A percentile compares a stretch with the other conserved stretches of the same genome.
Conservation (phyloP, 176 grass and related monocot genomes). For the Zizania latifolia region DNA sequence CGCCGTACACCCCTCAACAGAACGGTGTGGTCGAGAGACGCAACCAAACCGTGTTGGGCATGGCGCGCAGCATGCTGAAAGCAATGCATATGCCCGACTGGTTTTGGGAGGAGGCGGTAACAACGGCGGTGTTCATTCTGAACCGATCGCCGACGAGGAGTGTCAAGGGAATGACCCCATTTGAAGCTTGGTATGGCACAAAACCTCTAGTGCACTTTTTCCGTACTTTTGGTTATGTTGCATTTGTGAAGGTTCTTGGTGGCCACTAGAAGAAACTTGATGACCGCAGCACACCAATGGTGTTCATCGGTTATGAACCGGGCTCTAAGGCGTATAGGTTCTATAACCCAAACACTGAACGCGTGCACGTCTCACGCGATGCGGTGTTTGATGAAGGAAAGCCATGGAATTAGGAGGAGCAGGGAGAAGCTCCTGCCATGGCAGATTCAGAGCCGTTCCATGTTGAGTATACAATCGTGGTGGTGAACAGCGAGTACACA, state of each 20-base stretch:
- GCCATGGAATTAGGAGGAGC: not conserved
- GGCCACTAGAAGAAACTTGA: not conserved
- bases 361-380: too few species aligned
- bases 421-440: rapidly evolving
- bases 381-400: rapidly evolving
- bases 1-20: too few species aligned
- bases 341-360: not conserved
- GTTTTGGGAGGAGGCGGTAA: not conserved
- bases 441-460: rapidly evolving
- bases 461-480: too few species aligned
- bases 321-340: rapidly evolving
- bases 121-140: not conserved
- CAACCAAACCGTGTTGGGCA: too few species aligned
- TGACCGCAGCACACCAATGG: not conserved
- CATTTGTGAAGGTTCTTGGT: rapidly evolving
- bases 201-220: too few species aligned
- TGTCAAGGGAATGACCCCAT: too few species aligned
- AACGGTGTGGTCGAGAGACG: too few species aligned
- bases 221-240: too few species aligned
- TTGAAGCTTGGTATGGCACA: too few species aligned
- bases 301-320: not conserved
- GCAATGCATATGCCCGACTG: not conserved
- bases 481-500: too few species aligned
- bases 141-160: too few species aligned
- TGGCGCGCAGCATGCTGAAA: too few species aligned